Evolutionary conservation across 768 basidiomycete genomes (phyloP).

Genomic region (Rhodotorula sphaerocarpa): DNA sequence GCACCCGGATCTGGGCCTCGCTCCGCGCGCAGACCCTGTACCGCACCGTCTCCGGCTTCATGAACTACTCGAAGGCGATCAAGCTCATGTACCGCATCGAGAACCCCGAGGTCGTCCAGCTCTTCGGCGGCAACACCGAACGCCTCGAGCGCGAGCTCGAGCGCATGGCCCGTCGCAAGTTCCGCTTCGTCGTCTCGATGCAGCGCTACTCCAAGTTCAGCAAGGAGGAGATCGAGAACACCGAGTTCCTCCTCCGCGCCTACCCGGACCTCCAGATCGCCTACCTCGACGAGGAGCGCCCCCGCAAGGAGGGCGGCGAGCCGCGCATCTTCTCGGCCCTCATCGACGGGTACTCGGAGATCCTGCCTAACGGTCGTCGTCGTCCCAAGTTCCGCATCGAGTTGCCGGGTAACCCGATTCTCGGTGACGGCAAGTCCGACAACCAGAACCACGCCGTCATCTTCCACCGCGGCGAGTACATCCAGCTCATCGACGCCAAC

Average conservation of each 20-base stretch:
- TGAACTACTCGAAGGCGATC: constrained; percentile 99
- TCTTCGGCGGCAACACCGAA: constrained; percentile 95
- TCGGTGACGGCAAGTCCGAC: constrained; percentile 98
- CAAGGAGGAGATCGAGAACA: constrained; percentile 98
- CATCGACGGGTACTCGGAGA: constrained; percentile 97
- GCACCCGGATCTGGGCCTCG: constrained; percentile 98
- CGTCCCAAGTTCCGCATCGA: constrained; percentile 97
- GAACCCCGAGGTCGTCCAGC: constrained; percentile 96
- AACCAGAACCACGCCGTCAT: constrained; percentile 99
- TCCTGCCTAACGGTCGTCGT: constrained; percentile 76
- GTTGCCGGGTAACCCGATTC: constrained; percentile 95
- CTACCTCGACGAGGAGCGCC: constrained; percentile 91
- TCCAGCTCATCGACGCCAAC: constrained; percentile 98
- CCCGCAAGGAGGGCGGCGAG: constrained; percentile 89
- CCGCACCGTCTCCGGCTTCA: constrained; percentile 98
- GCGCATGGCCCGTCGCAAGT: constrained; percentile 94
- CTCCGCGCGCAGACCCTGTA: constrained; percentile 97
- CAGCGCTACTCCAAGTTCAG: constrained; percentile 99
- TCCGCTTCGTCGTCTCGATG: constrained; percentile 99
- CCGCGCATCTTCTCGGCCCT: constrained; percentile 89
- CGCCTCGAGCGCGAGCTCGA: constrained; percentile 91
- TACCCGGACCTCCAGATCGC: constrained; percentile 99
- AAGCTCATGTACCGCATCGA: constrained; percentile 98
- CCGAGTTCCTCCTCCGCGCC: constrained; percentile 91
- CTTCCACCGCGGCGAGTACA: constrained; percentile 98